Evolutionary conservation across 768 basidiomycete genomes (phyloP), one percentile per base, ranked within the genome.

Genomic region (Trametes cinnabarina): DNA sequence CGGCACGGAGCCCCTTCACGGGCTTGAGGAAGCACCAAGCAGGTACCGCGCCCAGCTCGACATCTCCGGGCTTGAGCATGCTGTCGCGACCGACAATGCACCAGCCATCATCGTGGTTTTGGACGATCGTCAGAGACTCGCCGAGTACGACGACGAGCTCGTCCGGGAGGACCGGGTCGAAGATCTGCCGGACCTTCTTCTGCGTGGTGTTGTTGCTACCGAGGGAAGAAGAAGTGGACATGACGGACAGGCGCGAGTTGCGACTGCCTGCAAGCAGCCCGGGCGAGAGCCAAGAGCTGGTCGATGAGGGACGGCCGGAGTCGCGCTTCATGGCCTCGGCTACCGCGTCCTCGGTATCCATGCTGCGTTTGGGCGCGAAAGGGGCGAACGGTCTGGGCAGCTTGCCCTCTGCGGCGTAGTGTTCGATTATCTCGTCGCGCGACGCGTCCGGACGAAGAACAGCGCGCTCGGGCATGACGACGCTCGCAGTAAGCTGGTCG

Each of bases 81-180:
- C 66, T 69, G 58, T 86, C 81, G 26, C 86, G 76, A 19, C 82
- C 84, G 50, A 88, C 86, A 50, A 88, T 77, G 63, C 86, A 89
- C 90, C 90, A 92, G 2, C 88, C 90, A 56, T 92, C 90, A 57
- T 91, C 86, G 64, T 85, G 88, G 4, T 82, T 82, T 58, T 82
- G 81, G 57, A 90, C 76, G 26, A 90, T 72, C 1, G 79, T 81
- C 40, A 92, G 71, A 34, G 74, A 74, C 68, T 92, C 88, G 37
- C 86, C 85, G 12, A 77, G 65, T 19, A 75, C 67, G 57, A 88
- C 57, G 32, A 84, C 72, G 25, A 92, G 75, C 68, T 92, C 90
- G 70, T 92, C 90, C 0, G 88, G 85, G 3, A 92, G 81, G 22
- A 88, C 78, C 8, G 90, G 85, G 52, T 73, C 76, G 68, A 89